Percentiles rank a stretch among this genome's conserved stretches.
These are phyloP conservation scores for Fonsecaea pedrosoi DNA, from an alignment of 2,329 filamentous ascomycete species.

Conservation along the genomic window DNA sequence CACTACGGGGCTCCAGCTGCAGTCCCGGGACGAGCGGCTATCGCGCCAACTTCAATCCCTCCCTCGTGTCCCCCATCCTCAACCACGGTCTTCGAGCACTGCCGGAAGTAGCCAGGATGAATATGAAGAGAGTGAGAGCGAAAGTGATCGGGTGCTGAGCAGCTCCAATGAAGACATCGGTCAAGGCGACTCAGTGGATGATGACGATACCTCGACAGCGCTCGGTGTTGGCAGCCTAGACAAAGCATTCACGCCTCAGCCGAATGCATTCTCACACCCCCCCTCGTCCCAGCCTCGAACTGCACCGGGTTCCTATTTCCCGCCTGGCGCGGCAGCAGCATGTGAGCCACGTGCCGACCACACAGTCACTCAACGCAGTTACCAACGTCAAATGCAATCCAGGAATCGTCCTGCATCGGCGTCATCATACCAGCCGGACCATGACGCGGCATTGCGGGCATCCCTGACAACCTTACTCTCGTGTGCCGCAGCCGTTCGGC, in stretches of 20 bases:
- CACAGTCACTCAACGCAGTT: conserved; percentile 41
- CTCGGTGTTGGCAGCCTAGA: conserved; percentile 68
- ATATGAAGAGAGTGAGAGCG: conserved; percentile 91
- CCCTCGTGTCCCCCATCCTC: conserved; percentile 40
- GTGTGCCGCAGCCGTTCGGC: conserved; percentile 86
- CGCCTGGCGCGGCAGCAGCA: conserved; percentile 35
- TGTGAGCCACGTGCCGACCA: conserved; percentile 16
- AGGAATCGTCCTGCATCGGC: conserved; percentile 55
- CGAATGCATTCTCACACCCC: conserved; percentile 90
- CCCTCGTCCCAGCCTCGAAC: conserved; percentile 62
- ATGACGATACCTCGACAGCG: conserved; percentile 82
- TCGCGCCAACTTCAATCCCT: conserved; percentile 61
- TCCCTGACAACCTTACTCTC: conserved; percentile 94
- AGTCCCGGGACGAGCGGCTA: conserved; percentile 64
- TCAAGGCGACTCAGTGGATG: conserved; percentile 53
- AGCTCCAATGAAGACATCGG: conserved; percentile 67
- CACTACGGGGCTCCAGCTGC: conserved; percentile 82
- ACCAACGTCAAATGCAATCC: conserved; percentile 32
- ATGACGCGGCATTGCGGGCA: conserved; percentile 89
- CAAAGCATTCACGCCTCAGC: conserved; percentile 76
- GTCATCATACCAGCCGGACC: conserved; percentile 77
- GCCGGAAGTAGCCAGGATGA: conserved; percentile 84
- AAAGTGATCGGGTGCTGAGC: conserved; percentile 75
- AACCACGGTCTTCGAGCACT: conserved; percentile 53
- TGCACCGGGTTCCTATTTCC: conserved; percentile 57